Base-by-base conservation (phyloP, 371 early-diverging fungal species). In the Mucor circinelloides region DNA sequence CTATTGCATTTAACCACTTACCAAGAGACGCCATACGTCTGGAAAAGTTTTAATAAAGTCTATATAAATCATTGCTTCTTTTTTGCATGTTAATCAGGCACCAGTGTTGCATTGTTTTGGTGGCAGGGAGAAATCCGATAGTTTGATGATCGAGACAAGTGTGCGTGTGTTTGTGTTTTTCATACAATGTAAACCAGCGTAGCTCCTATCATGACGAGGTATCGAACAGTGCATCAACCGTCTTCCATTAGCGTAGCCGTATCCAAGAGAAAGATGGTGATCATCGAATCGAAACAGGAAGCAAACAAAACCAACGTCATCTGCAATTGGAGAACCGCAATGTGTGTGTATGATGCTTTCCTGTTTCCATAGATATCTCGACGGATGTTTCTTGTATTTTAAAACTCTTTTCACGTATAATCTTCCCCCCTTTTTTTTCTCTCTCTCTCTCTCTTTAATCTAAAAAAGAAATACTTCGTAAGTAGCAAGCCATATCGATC, bases 21-120 rank as follows among this genome's bases (percentile, higher is more conserved):
- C 77, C 80, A 60, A 60, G 71, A 64, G 77, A 77, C 42, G 80
- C 80, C 2, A 61, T 80, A 28, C 75, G 75, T 17, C 46, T 80
- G 21, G 73, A 77, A 62, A 48, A 71, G 27, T 80, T 80, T 54
- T 80, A 60, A 66, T 50, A 21, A 44, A 44, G n/a, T n/a, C n/a
- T n/a, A n/a, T n/a, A n/a, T n/a, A n/a, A n/a, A n/a, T n/a, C n/a
- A n/a, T n/a, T n/a, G n/a, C n/a, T n/a, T 36, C 13, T 36, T 36
- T 36, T 34, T 34, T 9, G 36, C 36, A 36, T 10, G 10, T 10
- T 36, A 10, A 12, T 36, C 36, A 36, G 36, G 36, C 36, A 36
- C 36, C 13, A 13, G 36, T 36, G 36, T 13, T 36, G 36, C 13
- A 13, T 36, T 2, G 10, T 12, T 36, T 36, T 36, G 13, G 13